Conservation (phyloP, 805 yeast genomes). For the Yarrowia deformans region DNA sequence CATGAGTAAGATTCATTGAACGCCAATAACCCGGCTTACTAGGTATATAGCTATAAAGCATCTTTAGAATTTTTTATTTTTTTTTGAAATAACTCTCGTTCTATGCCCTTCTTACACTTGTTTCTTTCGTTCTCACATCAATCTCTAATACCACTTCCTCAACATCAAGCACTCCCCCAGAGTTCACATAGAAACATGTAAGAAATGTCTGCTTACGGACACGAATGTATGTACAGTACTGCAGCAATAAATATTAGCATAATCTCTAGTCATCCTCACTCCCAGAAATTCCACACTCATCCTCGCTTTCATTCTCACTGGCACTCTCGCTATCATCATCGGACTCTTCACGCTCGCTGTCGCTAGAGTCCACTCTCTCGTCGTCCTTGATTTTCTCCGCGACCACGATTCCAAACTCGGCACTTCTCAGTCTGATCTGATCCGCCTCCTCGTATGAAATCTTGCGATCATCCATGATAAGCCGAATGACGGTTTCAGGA, state of each 20-base stretch:
- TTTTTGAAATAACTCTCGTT: too few relatives aligned
- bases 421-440: not conserved
- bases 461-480: slow-evolving; percentile 14
- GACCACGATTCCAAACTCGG: slow-evolving; percentile 7
- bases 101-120: too few relatives aligned
- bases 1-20: too few relatives aligned
- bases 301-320: not conserved
- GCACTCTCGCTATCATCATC: not conserved
- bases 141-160: too few relatives aligned
- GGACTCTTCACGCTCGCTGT: not conserved
- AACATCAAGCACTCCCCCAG: too few relatives aligned
- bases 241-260: not conserved
- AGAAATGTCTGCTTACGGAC: too few relatives aligned
- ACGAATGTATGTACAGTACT: too few relatives aligned
- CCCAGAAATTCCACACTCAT: not conserved
- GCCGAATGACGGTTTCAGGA: slow-evolving; percentile 16
- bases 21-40: too few relatives aligned
- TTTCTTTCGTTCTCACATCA: too few relatives aligned
- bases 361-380: not conserved
- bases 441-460: slow-evolving; percentile 24
- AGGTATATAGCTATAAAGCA: too few relatives aligned
- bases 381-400: not conserved
- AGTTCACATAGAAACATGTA: too few relatives aligned
- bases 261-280: not conserved
- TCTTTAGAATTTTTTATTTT: too few relatives aligned